Base-by-base conservation (phyloP, 768 basidiomycete genomes). In the Chalciporus sphaerocephalus region DNA sequence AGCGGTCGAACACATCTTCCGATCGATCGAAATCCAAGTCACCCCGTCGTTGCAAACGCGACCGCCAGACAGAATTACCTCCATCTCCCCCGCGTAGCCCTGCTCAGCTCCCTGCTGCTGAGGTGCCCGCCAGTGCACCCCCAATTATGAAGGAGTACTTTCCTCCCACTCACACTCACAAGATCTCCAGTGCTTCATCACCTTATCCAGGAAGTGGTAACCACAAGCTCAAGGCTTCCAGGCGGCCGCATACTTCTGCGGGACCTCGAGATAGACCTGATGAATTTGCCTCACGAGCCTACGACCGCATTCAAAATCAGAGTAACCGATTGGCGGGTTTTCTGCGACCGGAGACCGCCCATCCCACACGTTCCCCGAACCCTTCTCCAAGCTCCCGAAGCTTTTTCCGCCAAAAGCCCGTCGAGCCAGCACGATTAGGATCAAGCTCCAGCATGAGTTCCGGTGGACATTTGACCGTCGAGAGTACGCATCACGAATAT, bases 221-320 rank as follows among this genome's bases (percentile, higher is more conserved):
- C 16, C 60, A 44, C 47, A 67, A 56, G 48, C 46, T 45, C 52
- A 71, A 61, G 52, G 46, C 62, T 35, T 60, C 67, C 30, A 72
- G 80, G 47, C 68, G 85, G 37, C 85, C 85, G 25, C 85, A 88
- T 58, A 87, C 85, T 18, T 83, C 81, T 47, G 83, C 83, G n/a
- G 85, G 85, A 11, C 81, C 79, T 21, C 69, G 81, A 47, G 85
- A 86, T 57, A 74, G 71, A 59, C 60, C 72, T 23, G 61, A 62
- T 40, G 65, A 53, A 39, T 50, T 57, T 40, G 63, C 55, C 42
- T 41, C 47, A 28, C 49, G 37, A 33, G 22, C 42, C 30, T 47
- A 44, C 40, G 53, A 51, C 38, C 38, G 37, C 39, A 30, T 41
- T 32, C 53, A 56, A 47, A 38, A 40, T 40, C 44, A 55, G 44